Percentiles rank a stretch among this genome's conserved stretches.
Evolutionary conservation across 768 basidiomycete species (phyloP).

Genomic region (Termitomyces bulborhizus): DNA sequence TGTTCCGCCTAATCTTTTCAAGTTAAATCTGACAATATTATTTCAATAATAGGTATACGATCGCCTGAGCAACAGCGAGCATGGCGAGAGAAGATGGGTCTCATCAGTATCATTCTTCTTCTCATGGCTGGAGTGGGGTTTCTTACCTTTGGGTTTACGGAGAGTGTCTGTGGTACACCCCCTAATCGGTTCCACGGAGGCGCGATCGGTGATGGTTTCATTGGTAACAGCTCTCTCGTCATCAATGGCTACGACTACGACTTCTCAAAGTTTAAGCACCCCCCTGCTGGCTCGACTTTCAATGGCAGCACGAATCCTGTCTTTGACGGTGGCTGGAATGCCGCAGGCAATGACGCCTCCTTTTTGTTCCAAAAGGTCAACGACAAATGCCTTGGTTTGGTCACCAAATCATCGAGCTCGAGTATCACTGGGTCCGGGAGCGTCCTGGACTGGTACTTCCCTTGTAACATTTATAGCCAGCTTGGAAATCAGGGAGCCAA

Average conservation of each 20-base stretch:
- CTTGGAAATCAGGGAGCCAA: slow-evolving; percentile 57
- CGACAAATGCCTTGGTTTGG: slow-evolving; percentile 70
- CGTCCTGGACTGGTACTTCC: slow-evolving; percentile 90
- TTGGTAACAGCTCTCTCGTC: slow-evolving; percentile 78
- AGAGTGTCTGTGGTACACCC: slow-evolving; percentile 86
- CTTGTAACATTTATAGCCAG: slow-evolving; percentile 89
- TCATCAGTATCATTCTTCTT: slow-evolving; percentile 70
- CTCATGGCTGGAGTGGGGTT: slow-evolving; percentile 95
- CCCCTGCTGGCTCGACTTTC: slow-evolving; percentile 59
- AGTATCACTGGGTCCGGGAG: slow-evolving; percentile 60
- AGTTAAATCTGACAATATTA: no score
- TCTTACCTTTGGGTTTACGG: slow-evolving; percentile 97
- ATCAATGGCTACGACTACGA: slow-evolving; percentile 96
- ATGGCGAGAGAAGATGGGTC: slow-evolving; percentile 98
- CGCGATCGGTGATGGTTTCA: slow-evolving; percentile 57
- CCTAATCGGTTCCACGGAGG: slow-evolving; percentile 81
- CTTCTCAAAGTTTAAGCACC: slow-evolving; percentile 82
- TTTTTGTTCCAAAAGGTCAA: slow-evolving; percentile 95
- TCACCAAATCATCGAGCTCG: slow-evolving; percentile 65
- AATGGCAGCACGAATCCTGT: slow-evolving; percentile 83
- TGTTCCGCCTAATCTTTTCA: slow-evolving; percentile 21
- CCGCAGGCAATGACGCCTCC: slow-evolving; percentile 84
- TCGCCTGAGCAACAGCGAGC: slow-evolving; percentile 93
- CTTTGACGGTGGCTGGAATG: slow-evolving; percentile 65
- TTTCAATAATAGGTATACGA: slow-evolving; percentile 56